Percentiles rank a stretch among this genome's conserved stretches.
Conservation (phyloP, 2,329 filamentous ascomycete species). For the Alternaria arborescens region DNA sequence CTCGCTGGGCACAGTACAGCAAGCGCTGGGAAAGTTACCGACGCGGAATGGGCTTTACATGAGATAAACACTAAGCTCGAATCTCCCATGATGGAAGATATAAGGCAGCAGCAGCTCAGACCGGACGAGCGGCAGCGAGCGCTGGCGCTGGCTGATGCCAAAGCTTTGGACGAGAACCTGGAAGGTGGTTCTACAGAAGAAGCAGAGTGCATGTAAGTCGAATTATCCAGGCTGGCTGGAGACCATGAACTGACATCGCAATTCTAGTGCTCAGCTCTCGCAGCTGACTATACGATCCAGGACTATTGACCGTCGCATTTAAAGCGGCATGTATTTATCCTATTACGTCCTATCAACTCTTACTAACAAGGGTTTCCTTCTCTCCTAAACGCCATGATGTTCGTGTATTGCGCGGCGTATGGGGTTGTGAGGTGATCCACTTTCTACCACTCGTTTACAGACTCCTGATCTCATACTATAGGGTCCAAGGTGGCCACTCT, state of each 20-base stretch:
- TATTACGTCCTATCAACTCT: not conserved
- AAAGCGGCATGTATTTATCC: not conserved
- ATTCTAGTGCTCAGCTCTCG: not conserved
- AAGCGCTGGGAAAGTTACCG: constrained; percentile 24
- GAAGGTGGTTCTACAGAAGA: constrained; percentile 2
- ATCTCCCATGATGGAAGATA: constrained; percentile 20
- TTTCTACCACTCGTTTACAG: not conserved
- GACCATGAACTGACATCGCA: not conserved
- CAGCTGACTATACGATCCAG: not conserved
- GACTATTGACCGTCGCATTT: not conserved
- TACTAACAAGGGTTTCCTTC: not conserved
- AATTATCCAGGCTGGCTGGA: too few relatives aligned
- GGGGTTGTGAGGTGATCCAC: not conserved
- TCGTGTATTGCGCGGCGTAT: not conserved
- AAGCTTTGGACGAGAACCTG: not conserved
- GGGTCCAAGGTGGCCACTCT: not conserved
- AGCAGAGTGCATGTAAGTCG: constrained; percentile 6
- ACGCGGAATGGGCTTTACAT: constrained; percentile 24
- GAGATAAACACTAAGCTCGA: constrained; percentile 19
- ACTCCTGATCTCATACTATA: not conserved
- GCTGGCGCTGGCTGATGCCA: constrained; percentile 21
- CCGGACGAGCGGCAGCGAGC: constrained; percentile 31
- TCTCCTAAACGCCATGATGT: not conserved
- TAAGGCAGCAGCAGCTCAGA: constrained; percentile 24
- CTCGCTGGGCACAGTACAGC: constrained; percentile 37